phyloP scores from a whole-genome alignment of 768 basidiomycete species.

The Jaapia argillacea region DNA sequence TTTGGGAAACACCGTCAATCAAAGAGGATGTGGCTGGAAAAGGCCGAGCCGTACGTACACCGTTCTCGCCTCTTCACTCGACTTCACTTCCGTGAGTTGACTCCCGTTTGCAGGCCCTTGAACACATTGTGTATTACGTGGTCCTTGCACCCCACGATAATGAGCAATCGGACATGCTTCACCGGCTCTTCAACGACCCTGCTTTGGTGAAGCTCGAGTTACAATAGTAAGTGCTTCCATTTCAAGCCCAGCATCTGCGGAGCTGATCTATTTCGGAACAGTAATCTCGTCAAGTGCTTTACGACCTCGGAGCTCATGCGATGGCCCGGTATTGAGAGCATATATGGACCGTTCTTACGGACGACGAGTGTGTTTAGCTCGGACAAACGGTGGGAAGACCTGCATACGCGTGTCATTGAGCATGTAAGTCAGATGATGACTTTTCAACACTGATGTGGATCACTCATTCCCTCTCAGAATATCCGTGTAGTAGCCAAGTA shows the following conservation, averaged over 20 bases:
- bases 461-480: constrained; percentile 45
- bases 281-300: constrained; percentile 91
- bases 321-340: constrained; percentile 87
- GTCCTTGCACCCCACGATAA: constrained; percentile 92
- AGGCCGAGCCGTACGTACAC: constrained; percentile 46
- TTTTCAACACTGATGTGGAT: not conserved
- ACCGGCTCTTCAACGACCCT: constrained; percentile 75
- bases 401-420: constrained; percentile 93
- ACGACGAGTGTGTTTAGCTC: constrained; percentile 73
- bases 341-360: constrained; percentile 80
- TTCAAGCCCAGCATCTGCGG: not conserved
- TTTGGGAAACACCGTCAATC: constrained; percentile 95
- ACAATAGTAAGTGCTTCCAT: constrained; percentile 53
- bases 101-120: constrained; percentile 59
- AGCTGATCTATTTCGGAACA: constrained; percentile 21
- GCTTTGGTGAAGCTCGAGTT: constrained; percentile 72
- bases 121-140: constrained; percentile 92
- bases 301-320: constrained; percentile 89
- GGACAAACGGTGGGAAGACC: constrained; percentile 84
- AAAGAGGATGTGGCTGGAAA: constrained; percentile 71
- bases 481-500: constrained; percentile 91
- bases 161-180: constrained; percentile 95
- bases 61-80: not conserved
- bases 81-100: constrained; percentile 6
- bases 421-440: constrained; percentile 61